Evolutionary conservation across 2,329 filamentous ascomycete genomes (phyloP), one percentile per base, ranked within the genome.

Genomic region (Cordyceps fumosorosea): DNA sequence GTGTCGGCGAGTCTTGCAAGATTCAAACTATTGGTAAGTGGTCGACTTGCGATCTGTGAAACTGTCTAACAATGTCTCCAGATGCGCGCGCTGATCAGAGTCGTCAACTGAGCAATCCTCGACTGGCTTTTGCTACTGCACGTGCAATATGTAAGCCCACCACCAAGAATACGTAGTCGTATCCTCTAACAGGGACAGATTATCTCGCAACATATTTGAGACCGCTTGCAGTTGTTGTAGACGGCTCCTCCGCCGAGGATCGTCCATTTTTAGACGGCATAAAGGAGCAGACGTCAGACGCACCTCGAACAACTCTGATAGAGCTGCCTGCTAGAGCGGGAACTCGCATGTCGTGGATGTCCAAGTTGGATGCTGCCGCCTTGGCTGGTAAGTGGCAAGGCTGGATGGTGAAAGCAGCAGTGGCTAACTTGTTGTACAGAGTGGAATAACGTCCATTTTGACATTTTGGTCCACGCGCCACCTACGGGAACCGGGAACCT

Each of bases 381-480:
- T 76, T 97, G 62, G 81, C 78, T 66, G 81, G 87, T 89, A 79
- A 60, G 67, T 57, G 20, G 22, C 18, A 20, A n/a, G n/a, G 10
- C 5, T 63, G 52, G 67, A 68, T 72, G 64, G 70, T 66, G 53
- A 37, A 63, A 20, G 3, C 44, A 14, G 20, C n/a, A 3, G 29
- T 48, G 18, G 4, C 64, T 65, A 56, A 72, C 60, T 11, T 26
- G 5, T 54, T 29, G 48, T 54, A 26, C 69, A 88, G 89, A 84
- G 40, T 97, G 93, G 93, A 87, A 93, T 71, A 83, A 85, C 53
- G 80, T 90, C 5, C 85, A 81, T 44, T 81, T 98, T 64, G 91
- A 98, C 66, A 90, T 99, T 59, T 74, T 97, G 14, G 84, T 98
- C 10, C 90, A 96, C 63, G 91, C 90, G 1, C 83, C 86, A 7